A percentile compares a stretch with the other conserved stretches of the same genome.
Conservation (phyloP, 108 stramenopile species). For the Skeletonema potamos region DNA sequence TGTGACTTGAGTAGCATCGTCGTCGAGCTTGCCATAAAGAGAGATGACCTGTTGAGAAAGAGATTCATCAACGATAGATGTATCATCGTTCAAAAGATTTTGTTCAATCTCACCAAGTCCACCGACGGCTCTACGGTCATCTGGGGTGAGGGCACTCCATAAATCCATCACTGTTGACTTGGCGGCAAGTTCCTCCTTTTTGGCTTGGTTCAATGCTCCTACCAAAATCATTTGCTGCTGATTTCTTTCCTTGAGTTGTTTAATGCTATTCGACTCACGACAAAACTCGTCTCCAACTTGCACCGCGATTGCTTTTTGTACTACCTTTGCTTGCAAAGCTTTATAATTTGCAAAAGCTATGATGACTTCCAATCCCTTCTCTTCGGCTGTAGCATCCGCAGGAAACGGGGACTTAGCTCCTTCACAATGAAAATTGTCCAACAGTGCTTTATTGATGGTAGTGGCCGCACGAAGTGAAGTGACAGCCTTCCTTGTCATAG, state of each 20-base stretch:
- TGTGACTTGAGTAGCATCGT: not conserved
- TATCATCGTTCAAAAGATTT: not conserved
- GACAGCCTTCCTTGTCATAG: not conserved
- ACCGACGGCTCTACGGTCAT: not conserved
- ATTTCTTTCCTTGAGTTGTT: not conserved
- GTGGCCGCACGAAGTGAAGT: no score
- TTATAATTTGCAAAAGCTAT: not conserved
- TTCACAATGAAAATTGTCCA: not conserved
- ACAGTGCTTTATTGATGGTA: not conserved
- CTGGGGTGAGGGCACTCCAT: not conserved
- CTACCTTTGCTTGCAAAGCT: not conserved
- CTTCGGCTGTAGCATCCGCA: not conserved
- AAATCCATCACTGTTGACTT: not conserved
- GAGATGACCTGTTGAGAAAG: not conserved
- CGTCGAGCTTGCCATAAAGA: not conserved
- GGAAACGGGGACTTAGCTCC: not conserved
- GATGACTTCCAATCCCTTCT: not conserved
- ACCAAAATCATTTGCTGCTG: not conserved
- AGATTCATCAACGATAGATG: not conserved
- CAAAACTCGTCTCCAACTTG: not conserved
- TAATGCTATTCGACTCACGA: not conserved
- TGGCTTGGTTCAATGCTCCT: not conserved
- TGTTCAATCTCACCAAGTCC: not conserved
- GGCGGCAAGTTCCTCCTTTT: not conserved
- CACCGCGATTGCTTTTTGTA: not conserved